phyloP scores from a whole-genome alignment of 148 eudicot species.

The Drosera capensis region DNA sequence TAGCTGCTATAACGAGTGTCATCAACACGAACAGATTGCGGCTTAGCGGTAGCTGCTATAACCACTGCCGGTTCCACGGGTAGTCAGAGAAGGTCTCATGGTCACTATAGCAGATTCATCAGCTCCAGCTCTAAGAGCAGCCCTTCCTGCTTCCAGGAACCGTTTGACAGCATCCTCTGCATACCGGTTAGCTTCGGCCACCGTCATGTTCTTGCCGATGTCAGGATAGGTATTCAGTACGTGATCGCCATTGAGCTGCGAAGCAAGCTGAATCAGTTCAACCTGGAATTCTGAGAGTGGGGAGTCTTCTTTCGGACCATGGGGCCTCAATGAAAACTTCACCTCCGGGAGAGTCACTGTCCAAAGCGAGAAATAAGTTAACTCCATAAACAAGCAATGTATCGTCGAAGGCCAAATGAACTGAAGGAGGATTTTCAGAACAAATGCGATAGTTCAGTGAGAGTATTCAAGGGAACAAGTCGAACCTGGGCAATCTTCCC shows the following conservation, averaged over 20 bases:
- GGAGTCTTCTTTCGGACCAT: slow-evolving; percentile 59
- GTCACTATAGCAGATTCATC: slow-evolving; percentile 79
- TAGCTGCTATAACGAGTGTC: no score
- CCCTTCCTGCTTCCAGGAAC: slow-evolving; percentile 79
- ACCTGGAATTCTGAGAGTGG: slow-evolving; percentile 70
- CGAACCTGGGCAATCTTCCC: slow-evolving; percentile 88
- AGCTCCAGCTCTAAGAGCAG: slow-evolving; percentile 85
- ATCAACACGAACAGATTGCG: no score
- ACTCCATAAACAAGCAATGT: background rate
- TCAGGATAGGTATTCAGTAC: slow-evolving; percentile 62
- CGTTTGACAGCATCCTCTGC: slow-evolving; percentile 61
- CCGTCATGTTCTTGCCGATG: slow-evolving; percentile 66
- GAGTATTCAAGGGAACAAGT: background rate
- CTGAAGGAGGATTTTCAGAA: background rate
- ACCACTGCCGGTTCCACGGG: slow-evolving; percentile 32
- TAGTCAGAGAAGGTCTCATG: slow-evolving; percentile 87
- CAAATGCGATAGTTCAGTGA: background rate
- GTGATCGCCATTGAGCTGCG: slow-evolving; percentile 76
- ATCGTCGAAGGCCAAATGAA: background rate
- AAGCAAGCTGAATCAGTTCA: slow-evolving; percentile 74
- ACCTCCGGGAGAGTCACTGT: slow-evolving; percentile 71
- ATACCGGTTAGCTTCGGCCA: slow-evolving; percentile 48
- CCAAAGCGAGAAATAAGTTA: background rate
- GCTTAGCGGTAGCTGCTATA: slow-evolving; percentile 16
- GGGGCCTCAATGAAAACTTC: slow-evolving; percentile 42